phyloP scores from a whole-genome alignment of 2,329 filamentous ascomycete genomes.

The Fusarium redolens region DNA sequence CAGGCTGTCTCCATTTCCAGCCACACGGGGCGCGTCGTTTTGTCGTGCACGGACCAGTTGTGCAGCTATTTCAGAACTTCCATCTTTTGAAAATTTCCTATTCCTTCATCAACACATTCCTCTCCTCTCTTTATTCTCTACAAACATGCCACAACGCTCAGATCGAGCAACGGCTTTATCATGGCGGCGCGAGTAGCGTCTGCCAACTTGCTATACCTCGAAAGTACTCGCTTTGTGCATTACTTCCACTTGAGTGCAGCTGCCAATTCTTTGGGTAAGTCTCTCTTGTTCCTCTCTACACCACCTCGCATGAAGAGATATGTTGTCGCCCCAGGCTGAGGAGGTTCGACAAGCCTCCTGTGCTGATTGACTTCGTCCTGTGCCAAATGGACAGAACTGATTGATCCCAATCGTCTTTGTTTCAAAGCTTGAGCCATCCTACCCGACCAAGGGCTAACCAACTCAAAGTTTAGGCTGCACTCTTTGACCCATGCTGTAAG shows the following conservation, averaged over 20 bases:
- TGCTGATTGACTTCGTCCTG: conserved; percentile 65
- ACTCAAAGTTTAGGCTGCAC: conserved; percentile 24
- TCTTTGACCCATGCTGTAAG: conserved; percentile 19
- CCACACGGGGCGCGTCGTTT: conserved; percentile 28
- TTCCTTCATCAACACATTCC: conserved; percentile 40
- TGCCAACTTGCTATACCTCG: conserved; percentile 16
- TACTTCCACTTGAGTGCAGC: conserved; percentile 4
- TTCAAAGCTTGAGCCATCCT: conserved; percentile 7
- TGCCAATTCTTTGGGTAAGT: conserved; percentile 33
- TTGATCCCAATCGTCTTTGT: conserved; percentile 33
- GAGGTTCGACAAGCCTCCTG: conserved; percentile 59
- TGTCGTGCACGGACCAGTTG: conserved; percentile 38
- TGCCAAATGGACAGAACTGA: conserved; percentile 68
- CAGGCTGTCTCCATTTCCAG: conserved; percentile 4
- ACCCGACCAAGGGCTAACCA: conserved; percentile 37
- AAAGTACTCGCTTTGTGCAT: conserved; percentile 1
- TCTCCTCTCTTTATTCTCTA: not conserved
- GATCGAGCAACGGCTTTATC: not conserved
- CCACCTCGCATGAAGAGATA: conserved; percentile 55
- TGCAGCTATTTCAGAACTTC: conserved; percentile 43
- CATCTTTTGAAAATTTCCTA: conserved; percentile 34
- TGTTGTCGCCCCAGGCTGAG: conserved; percentile 64
- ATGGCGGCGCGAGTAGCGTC: not conserved
- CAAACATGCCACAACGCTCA: conserved; percentile 11
- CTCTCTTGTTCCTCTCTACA: not conserved